A percentile compares a stretch with the other conserved stretches of the same genome.
Conservation (phyloP, 768 basidiomycete species). For the Xerocomellus intermedius region DNA sequence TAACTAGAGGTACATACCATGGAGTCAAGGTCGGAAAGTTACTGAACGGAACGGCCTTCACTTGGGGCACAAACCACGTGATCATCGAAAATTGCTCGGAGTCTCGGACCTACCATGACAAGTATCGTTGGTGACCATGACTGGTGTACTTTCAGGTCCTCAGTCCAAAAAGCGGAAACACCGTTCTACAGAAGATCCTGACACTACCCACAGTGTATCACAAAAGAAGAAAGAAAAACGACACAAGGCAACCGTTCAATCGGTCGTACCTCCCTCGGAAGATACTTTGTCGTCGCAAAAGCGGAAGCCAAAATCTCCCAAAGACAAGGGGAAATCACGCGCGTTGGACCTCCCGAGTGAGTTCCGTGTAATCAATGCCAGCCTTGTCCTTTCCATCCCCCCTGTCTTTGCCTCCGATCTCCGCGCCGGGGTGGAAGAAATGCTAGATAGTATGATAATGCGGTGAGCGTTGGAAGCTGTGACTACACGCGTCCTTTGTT, state of each 20-base stretch:
- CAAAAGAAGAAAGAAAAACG: constrained; percentile 38
- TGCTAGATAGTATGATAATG: constrained; percentile 95
- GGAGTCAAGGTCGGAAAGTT: constrained; percentile 6
- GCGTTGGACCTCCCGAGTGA: constrained; percentile 39
- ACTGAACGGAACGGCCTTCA: background rate
- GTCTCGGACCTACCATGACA: too few relatives aligned
- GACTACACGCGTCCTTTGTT: background rate
- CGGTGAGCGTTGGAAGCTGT: constrained; percentile 51
- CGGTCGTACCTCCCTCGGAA: constrained; percentile 1
- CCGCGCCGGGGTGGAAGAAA: constrained; percentile 76
- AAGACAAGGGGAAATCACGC: constrained; percentile 40
- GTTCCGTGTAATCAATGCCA: constrained; percentile 63
- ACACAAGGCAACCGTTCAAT: constrained; percentile 12
- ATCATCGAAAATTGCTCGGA: constrained; percentile 12
- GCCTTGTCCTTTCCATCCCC: constrained; percentile 70
- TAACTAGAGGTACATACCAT: constrained; percentile 18
- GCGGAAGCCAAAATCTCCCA: constrained; percentile 23
- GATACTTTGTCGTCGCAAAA: constrained; percentile 12
- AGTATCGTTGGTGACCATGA: constrained; percentile 5
- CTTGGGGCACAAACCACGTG: constrained; percentile 18
- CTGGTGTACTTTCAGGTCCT: constrained; percentile 6
- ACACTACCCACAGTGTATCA: constrained; percentile 25
- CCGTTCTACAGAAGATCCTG: constrained; percentile 14
- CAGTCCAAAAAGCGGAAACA: constrained; percentile 55
- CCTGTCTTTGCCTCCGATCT: constrained; percentile 78